Conservation (phyloP, 2,329 filamentous ascomycete genomes). For the Phaeosphaeriaceae sp. region DNA sequence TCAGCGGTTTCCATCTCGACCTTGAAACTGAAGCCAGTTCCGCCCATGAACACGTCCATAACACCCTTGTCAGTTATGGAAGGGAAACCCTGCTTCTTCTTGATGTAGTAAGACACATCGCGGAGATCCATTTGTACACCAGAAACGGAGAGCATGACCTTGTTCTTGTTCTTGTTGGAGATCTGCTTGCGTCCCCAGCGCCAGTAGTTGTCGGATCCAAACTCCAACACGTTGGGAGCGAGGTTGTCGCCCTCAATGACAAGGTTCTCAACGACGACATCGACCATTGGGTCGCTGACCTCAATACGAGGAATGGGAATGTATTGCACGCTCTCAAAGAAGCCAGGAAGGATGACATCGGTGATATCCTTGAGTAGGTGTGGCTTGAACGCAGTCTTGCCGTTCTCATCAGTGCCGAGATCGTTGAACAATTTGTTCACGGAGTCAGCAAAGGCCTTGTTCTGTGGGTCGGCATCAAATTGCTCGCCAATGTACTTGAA, state of each 20-base stretch:
- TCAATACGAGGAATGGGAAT: constrained; percentile 94
- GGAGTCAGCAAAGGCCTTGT: constrained; percentile 78
- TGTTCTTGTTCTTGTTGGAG: constrained; percentile 81
- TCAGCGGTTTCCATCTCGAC: constrained; percentile 85
- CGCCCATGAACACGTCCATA: constrained; percentile 85
- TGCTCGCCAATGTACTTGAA: constrained; percentile 87
- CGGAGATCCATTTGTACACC: constrained; percentile 89
- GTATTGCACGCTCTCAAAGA: constrained; percentile 87
- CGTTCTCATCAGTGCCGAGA: constrained; percentile 84
- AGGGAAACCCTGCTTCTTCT: constrained; percentile 93
- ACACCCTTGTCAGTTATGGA: constrained; percentile 86
- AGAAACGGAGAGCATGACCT: constrained; percentile 82
- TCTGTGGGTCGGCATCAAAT: constrained; percentile 87
- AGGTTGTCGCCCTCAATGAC: constrained; percentile 97
- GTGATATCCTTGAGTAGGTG: constrained; percentile 89
- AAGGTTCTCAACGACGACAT: constrained; percentile 91
- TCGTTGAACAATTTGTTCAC: constrained; percentile 87
- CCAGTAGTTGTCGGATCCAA: constrained; percentile 92
- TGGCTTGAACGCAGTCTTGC: constrained; percentile 89
- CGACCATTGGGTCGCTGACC: constrained; percentile 82
- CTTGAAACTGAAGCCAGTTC: constrained; percentile 89
- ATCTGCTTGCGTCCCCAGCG: constrained; percentile 91
- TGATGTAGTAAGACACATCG: constrained; percentile 87
- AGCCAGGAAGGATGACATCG: constrained; percentile 81
- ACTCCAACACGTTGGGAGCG: constrained; percentile 88